Percentiles rank a stretch among this genome's conserved stretches.
Conservation (phyloP, 768 basidiomycete species). For the Trametes cubensis region DNA sequence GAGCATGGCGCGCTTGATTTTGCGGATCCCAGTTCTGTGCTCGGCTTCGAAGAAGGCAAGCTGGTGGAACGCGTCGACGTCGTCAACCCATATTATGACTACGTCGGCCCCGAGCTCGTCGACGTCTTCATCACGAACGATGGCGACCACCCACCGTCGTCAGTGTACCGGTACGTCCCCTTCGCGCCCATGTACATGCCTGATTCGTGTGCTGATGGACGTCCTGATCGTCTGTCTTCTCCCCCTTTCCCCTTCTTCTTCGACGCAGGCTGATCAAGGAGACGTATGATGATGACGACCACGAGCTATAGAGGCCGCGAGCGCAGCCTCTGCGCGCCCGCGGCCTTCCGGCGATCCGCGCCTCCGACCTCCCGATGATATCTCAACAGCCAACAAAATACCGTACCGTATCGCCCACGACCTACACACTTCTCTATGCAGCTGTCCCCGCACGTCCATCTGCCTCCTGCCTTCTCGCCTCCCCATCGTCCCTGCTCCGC, state of each 20-base stretch:
- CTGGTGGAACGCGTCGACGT: constrained; percentile 89
- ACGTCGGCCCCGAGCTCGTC: constrained; percentile 89
- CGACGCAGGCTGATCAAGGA: constrained; percentile 78
- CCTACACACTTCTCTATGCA: too few relatives aligned
- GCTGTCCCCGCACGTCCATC: too few relatives aligned
- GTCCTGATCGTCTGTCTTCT: not conserved
- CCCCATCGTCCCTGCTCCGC: too few relatives aligned
- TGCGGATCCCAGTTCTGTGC: constrained; percentile 66
- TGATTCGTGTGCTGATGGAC: constrained; percentile 12
- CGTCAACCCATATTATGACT: constrained; percentile 95
- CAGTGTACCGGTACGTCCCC: constrained; percentile 75
- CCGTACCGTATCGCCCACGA: too few relatives aligned
- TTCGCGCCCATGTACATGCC: not conserved
- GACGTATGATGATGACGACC: constrained; percentile 94
- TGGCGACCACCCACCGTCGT: constrained; percentile 95
- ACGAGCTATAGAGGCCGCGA: constrained; percentile 55
- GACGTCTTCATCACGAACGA: constrained; percentile 96
- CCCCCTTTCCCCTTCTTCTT: too few relatives aligned
- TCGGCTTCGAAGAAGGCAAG: constrained; percentile 75
- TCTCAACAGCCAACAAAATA: too few relatives aligned
- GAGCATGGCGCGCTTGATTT: constrained; percentile 85
- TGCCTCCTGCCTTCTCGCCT: too few relatives aligned
- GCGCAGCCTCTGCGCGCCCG: constrained; percentile 9
- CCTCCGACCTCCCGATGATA: not conserved
- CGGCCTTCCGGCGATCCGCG: constrained; percentile 8